A percentile compares a stretch with the other conserved stretches of the same genome.
phyloP scores from a whole-genome alignment of 257 asterid species.

The Solanum paucissectum region DNA sequence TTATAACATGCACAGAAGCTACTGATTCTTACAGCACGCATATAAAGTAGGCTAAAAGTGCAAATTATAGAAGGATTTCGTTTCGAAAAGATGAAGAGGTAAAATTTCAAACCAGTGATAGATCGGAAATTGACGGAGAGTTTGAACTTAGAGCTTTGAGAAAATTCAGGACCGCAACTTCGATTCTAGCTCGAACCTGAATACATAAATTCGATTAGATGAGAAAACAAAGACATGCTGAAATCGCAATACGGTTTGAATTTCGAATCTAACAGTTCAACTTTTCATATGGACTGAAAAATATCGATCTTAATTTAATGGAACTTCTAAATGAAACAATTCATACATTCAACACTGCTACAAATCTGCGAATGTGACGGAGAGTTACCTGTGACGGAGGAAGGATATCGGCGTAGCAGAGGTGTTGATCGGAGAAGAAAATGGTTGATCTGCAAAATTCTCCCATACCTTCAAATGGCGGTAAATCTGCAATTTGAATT shows the following conservation, averaged over 20 bases:
- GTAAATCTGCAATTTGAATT: not conserved
- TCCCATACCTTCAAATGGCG: constrained; percentile 28
- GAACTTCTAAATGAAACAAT: not conserved
- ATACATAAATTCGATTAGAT: not conserved
- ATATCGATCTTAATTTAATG: not conserved
- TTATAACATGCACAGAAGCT: too few species aligned
- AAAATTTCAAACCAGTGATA: constrained; percentile 43
- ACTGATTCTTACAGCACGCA: not conserved
- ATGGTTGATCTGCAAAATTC: constrained; percentile 57
- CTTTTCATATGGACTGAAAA: not conserved
- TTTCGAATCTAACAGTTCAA: not conserved
- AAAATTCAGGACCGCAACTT: constrained; percentile 74
- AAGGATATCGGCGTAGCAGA: constrained; percentile 70
- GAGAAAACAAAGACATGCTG: not conserved
- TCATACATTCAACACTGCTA: not conserved
- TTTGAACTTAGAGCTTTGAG: constrained; percentile 54
- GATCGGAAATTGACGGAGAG: constrained; percentile 58
- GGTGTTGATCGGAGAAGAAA: constrained; percentile 76
- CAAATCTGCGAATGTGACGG: not conserved
- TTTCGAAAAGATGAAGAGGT: not conserved
- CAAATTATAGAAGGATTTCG: not conserved
- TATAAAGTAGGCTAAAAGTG: not conserved
- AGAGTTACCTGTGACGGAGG: constrained; percentile 46
- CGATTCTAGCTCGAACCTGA: constrained; percentile 88
- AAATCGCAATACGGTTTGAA: not conserved